These are phyloP conservation scores for Alternaria gaisen DNA, from an alignment of 2,329 filamentous ascomycete species.

Conservation along the genomic window DNA sequence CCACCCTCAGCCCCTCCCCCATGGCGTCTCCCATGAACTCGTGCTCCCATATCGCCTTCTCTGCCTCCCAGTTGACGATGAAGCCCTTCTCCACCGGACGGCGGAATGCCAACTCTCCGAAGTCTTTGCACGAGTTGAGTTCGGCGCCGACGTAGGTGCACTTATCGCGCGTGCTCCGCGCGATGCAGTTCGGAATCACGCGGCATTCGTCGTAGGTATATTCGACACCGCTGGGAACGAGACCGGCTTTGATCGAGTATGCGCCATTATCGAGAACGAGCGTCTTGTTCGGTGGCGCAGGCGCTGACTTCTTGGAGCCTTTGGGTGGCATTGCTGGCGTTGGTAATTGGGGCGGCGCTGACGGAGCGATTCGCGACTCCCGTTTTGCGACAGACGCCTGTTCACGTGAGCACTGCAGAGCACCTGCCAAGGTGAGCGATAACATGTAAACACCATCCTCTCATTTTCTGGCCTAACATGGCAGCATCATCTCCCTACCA, in stretches of 20 bases:
- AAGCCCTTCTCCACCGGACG: constrained; percentile 94
- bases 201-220: constrained; percentile 61
- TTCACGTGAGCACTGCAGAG: constrained; percentile 10
- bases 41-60: constrained; percentile 95
- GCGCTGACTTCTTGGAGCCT: constrained; percentile 39
- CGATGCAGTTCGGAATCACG: constrained; percentile 87
- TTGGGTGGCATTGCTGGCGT: constrained; percentile 43
- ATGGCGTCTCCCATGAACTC: constrained; percentile 80
- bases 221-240: constrained; percentile 55
- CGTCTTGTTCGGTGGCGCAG: constrained; percentile 57
- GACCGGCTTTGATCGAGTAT: constrained; percentile 89
- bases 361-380: constrained; percentile 1
- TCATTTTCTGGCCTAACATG: not conserved
- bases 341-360: not conserved
- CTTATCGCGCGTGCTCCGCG: constrained; percentile 77
- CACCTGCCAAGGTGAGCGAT: not conserved
- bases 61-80: constrained; percentile 93
- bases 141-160: constrained; percentile 83
- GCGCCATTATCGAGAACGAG: constrained; percentile 95
- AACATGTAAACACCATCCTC: not conserved
- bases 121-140: constrained; percentile 81
- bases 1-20: constrained; percentile 66
- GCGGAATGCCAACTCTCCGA: constrained; percentile 86
- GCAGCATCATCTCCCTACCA: not conserved
- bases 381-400: constrained; percentile 6